Evolutionary conservation across 108 stramenopile genomes (phyloP), one percentile per base, ranked within the genome.

Genomic region (Ochromonas danica): DNA sequence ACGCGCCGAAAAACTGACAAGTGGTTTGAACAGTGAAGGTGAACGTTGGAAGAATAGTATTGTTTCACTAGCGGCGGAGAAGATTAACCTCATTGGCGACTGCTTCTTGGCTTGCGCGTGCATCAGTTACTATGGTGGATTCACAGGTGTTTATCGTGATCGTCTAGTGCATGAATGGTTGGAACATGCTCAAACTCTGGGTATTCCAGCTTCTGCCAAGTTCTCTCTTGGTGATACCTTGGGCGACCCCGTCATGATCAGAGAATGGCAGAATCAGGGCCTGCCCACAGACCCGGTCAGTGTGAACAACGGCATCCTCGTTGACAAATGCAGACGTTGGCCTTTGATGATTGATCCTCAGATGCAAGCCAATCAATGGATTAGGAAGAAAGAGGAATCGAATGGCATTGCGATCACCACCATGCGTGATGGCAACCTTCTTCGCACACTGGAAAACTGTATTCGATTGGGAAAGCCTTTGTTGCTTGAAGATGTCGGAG

Each of bases 341-440:
- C 90, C 90, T 1, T 79, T 90, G 35, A 88, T 89, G 87, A 90
- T 90, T 78, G 90, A 90, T 60, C 90, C 90, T 0, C 90, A 90
- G 81, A 85, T 83, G 30, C 90, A 90, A 71, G 90, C 90, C 6
- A 89, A 90, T 63, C 77, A 77, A 61, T 90, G 90, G 90, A 85
- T 90, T 43, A 85, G 85, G 27, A 87, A 87, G 61, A 87, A 83
- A 85, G 70, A 88, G 42, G 86, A 82, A 62, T 39, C 25, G 0
- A 71, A 70, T 39, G 82, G 63, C 40, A 36, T 87, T 1, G 75
- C 77, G 70, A 84, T 84, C 67, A 85, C 84, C 0, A 87, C 86
- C 1, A 85, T 90, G 89, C 86, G 74, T 28, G 85, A 88, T 71
- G 36, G 67, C 14, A 87, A 88, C 61, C 78, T 90, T 33, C 45